Base-by-base conservation (phyloP, 2,329 filamentous ascomycete genomes). In the Chrysoporthe cubensis region DNA sequence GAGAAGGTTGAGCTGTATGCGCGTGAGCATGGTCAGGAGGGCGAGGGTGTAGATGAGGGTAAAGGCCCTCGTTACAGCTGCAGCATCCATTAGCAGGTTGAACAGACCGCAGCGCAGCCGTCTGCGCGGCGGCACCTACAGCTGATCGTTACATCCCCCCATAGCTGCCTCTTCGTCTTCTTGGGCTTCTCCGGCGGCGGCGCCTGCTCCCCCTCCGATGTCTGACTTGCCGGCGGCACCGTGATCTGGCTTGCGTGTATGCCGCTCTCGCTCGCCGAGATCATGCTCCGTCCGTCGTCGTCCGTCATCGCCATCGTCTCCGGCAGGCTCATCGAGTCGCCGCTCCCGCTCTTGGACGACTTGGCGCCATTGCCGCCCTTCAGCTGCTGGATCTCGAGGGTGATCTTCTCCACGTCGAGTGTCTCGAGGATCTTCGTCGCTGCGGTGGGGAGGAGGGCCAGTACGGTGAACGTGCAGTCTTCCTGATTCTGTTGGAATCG, bases 401-500 rank as follows among this genome's bases (percentile, higher is more conserved):
- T 95, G 75, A 97, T 93, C 75, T 92, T 89, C 78, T 99, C 96
- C 56, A 97, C 97, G 64, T 96, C 93, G 74, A 98, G 88, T 43
- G 91, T 90, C 73, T 93, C 90, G 75, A 97, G 84, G 74, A 99
- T 91, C 77, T 96, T 95, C 72, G 96, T 89, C 34, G 94, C 94
- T 7, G 94, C 92, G 44, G 95, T 97, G 4, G 96, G 96, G 11
- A 99, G 86, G 66, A 99, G 88, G 42, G 95, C 96, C n/a, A 98
- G 89, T 57, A 98, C 94, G 48, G 96, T 99, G 78, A 96, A 97
- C 60, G 95, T 97, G 81, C 96, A 99, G 80, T 99, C 96, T 78
- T 97, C 95, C 78, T 99, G 96, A 79, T 99, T 99, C 80, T 99
- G 96, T 79, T 98, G 93, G 81, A 99, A 99, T 76, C 96, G 92